These are phyloP conservation scores for Blastomyces percursus DNA, from an alignment of 2,329 filamentous ascomycete genomes.

Conservation along the genomic window DNA sequence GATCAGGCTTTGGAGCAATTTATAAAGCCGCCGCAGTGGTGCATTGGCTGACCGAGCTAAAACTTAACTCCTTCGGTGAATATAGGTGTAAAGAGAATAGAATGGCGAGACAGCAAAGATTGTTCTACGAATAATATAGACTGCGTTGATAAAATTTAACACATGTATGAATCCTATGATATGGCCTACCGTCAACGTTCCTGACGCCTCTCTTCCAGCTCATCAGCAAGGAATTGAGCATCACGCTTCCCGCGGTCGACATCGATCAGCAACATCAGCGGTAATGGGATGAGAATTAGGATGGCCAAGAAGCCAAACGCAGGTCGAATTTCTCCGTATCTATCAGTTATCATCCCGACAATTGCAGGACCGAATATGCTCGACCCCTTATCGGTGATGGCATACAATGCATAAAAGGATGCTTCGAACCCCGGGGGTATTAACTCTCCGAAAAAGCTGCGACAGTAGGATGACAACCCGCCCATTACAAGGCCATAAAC, in stretches of 20 bases:
- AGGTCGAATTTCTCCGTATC: constrained; percentile 64
- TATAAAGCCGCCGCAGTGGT: not conserved
- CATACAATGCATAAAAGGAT: constrained; percentile 92
- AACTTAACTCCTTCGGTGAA: not conserved
- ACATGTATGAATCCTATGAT: not conserved
- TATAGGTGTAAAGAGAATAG: not conserved
- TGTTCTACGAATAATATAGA: not conserved
- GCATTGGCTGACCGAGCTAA: not conserved
- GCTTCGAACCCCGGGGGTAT: constrained; percentile 92
- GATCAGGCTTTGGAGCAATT: not conserved
- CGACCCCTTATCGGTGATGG: constrained; percentile 93
- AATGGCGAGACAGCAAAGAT: not conserved
- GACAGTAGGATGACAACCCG: constrained; percentile 84
- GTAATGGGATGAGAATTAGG: constrained; percentile 73
- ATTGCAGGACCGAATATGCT: constrained; percentile 90
- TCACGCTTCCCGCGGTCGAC: constrained; percentile 67
- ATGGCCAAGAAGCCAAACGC: constrained; percentile 87
- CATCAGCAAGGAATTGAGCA: constrained; percentile 52
- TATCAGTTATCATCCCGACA: constrained; percentile 84
- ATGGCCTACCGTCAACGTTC: not conserved
- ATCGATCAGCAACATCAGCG: constrained; percentile 73
- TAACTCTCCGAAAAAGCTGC: constrained; percentile 82
- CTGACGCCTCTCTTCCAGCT: constrained; percentile 25
- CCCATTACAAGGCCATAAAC: constrained; percentile 91
- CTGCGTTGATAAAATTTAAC: not conserved